Evolutionary conservation across 2,329 filamentous ascomycete species (phyloP), one percentile per base, ranked within the genome.

Genomic region (Tolypocladium endophyticum): DNA sequence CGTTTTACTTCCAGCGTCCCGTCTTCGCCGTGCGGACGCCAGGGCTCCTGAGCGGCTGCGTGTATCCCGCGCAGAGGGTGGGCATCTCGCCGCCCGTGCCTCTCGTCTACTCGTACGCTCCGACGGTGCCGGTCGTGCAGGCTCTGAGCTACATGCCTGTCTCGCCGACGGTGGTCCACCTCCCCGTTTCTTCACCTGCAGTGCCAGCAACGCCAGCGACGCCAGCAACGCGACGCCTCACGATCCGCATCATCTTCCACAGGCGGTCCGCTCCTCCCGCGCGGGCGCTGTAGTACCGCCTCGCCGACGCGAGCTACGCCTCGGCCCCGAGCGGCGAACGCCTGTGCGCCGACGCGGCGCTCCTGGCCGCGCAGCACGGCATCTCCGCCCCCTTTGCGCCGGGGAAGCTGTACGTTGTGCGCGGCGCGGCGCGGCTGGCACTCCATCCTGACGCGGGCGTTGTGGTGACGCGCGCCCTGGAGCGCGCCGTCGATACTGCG

Each of bases 1-100:
- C 66, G 0, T 69, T 63, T 33, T 63, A 66, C 52, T 65, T 69
- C 50, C 68, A 66, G 28, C 62, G 66, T 16, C 67, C 68, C 28
- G 57, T 70, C 45, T 67, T 72, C n/a, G 52, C 38, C 39, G 47
- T 33, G 36, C 61, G 33, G 20, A 59, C 50, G 30, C 8, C 8
- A 20, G 50, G 23, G 28, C 16, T 35, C 18, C 7, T 20, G 25
- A 20, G 25, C 28, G 28, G 47, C 28, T 11, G 16, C 5, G 47
- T n/a, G 47, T 20, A 18, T 50, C 12, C 25, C 45, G 12, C 23
- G 45, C 45, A 28, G 23, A 14, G 25, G 16, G 6, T 28, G 9
- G 2, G 3, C 8, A 16, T 33, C 1, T 6, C 50, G 50, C 50
- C 20, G 28, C 50, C 50, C 16, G n/a, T 35, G 30, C 50, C 30